These are phyloP conservation scores for Podospora conica DNA, from an alignment of 495 filamentous ascomycete species.

Conservation along the genomic window DNA sequence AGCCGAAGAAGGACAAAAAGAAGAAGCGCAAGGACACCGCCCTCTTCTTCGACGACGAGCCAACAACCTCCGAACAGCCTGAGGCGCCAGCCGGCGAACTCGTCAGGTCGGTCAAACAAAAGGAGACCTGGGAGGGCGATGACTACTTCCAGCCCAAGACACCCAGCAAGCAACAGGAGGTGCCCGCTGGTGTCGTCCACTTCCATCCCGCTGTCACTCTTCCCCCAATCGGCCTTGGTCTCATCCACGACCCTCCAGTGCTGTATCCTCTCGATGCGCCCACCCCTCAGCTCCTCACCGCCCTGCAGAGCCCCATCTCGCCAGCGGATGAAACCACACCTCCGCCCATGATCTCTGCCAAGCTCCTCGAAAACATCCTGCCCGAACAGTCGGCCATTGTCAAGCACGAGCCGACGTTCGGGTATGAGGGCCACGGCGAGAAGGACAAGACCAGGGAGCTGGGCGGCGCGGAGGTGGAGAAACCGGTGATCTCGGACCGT, in stretches of 20 bases:
- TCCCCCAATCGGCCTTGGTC: constrained; percentile 18
- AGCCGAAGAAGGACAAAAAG: constrained; percentile 29
- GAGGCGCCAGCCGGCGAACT: not conserved
- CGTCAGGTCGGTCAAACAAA: not conserved
- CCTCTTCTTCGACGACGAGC: constrained; percentile 2
- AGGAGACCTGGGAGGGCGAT: not conserved
- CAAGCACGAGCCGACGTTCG: constrained; percentile 36
- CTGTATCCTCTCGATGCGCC: constrained; percentile 18
- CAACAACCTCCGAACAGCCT: not conserved
- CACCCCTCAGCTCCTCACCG: constrained; percentile 24
- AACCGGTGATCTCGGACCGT: constrained; percentile 11
- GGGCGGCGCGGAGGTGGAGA: constrained; percentile 8
- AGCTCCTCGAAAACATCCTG: constrained; percentile 11
- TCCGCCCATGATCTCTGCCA: constrained; percentile 5
- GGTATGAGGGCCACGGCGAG: constrained; percentile 31
- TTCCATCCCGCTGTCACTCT: constrained; percentile 11
- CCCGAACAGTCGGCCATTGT: constrained; percentile 9
- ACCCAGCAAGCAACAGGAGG: not conserved
- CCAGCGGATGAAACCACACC: not conserved
- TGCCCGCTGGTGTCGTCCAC: constrained; percentile 5
- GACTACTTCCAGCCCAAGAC: constrained; percentile 11
- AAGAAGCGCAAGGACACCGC: constrained; percentile 21
- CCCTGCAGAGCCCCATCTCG: constrained; percentile 13
- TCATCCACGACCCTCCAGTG: constrained; percentile 28
- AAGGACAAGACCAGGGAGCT: constrained; percentile 29